These are phyloP conservation scores for Aspergillus wentii DNA, from an alignment of 495 filamentous ascomycete species.

Conservation along the genomic window DNA sequence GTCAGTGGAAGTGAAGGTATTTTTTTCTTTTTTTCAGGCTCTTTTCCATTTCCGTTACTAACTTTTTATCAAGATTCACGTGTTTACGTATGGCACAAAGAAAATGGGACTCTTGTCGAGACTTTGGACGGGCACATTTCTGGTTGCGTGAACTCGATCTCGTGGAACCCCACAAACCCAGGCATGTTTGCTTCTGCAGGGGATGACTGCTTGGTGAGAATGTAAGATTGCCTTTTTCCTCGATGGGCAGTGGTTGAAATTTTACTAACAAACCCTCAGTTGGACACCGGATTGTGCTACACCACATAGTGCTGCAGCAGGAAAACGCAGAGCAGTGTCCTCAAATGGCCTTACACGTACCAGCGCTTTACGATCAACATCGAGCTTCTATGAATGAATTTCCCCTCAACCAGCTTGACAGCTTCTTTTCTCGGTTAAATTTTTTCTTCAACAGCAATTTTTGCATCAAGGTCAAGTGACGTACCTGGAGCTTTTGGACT, in stretches of 20 bases:
- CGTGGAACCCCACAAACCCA: slow-evolving; percentile 82
- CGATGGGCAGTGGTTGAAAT: not conserved
- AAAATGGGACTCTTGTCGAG: slow-evolving; percentile 69
- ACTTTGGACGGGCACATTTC: slow-evolving; percentile 67
- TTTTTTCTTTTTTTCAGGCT: not conserved
- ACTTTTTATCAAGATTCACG: slow-evolving; percentile 55
- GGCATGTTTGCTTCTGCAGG: slow-evolving; percentile 88
- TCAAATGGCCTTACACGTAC: slow-evolving; percentile 33
- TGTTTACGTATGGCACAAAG: slow-evolving; percentile 87
- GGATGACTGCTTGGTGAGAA: slow-evolving; percentile 79
- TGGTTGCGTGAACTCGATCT: slow-evolving; percentile 82
- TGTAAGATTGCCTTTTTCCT: slow-evolving; percentile 47
- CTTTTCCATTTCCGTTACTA: slow-evolving; percentile 8
- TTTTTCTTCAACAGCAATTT: slow-evolving; percentile 2
- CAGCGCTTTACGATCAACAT: slow-evolving; percentile 41
- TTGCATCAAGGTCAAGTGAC: slow-evolving; percentile 9
- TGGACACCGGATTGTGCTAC: slow-evolving; percentile 35
- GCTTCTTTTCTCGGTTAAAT: slow-evolving; percentile 4
- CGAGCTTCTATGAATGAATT: slow-evolving; percentile 18
- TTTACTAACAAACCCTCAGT: slow-evolving; percentile 24
- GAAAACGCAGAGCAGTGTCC: slow-evolving; percentile 21
- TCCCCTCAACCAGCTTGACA: no score
- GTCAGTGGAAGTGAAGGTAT: slow-evolving; percentile 89
- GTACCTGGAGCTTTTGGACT: slow-evolving; percentile 17
- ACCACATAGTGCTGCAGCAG: slow-evolving; percentile 13